phyloP scores from a whole-genome alignment of 345 rosid genomes.

The Ailanthus altissimus region DNA sequence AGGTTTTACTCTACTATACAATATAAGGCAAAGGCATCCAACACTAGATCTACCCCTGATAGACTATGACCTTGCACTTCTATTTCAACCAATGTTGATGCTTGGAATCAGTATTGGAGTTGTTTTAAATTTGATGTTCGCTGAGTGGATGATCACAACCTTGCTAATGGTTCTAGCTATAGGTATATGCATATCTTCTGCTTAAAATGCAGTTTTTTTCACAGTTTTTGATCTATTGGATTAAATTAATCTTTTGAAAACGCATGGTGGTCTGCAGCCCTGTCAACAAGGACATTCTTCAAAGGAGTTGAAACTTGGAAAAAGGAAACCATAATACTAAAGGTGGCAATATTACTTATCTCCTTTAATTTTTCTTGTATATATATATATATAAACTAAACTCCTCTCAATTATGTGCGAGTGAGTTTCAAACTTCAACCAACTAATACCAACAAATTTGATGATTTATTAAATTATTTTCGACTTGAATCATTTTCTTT shows the following conservation, averaged over 20 bases:
- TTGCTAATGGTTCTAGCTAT: slow-evolving; percentile 40
- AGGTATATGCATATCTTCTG: slow-evolving; percentile 24
- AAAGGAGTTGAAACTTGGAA: slow-evolving; percentile 51
- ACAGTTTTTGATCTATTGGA: neutral
- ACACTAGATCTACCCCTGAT: slow-evolving; percentile 47
- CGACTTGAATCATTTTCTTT: no score
- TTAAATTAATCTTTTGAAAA: neutral
- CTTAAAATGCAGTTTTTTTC: no score
- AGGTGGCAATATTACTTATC: slow-evolving; percentile 14
- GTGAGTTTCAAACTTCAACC: no score
- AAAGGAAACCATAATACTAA: slow-evolving; percentile 38
- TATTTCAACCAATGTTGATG: slow-evolving; percentile 48
- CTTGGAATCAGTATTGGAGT: slow-evolving; percentile 52
- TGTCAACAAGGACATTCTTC: slow-evolving; percentile 42
- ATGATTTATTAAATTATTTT: no score
- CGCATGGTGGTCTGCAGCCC: slow-evolving; percentile 16
- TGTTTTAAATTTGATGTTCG: slow-evolving; percentile 37
- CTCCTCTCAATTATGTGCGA: no score
- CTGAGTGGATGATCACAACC: slow-evolving; percentile 50
- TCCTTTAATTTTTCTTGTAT: no score
- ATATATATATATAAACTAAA: no score
- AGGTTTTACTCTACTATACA: slow-evolving; percentile 36
- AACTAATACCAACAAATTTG: no score
- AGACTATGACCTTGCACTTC: slow-evolving; percentile 47
- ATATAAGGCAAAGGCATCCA: slow-evolving; percentile 44